Conservation (phyloP, 768 basidiomycete species). For the Tubosaeta sp. region DNA sequence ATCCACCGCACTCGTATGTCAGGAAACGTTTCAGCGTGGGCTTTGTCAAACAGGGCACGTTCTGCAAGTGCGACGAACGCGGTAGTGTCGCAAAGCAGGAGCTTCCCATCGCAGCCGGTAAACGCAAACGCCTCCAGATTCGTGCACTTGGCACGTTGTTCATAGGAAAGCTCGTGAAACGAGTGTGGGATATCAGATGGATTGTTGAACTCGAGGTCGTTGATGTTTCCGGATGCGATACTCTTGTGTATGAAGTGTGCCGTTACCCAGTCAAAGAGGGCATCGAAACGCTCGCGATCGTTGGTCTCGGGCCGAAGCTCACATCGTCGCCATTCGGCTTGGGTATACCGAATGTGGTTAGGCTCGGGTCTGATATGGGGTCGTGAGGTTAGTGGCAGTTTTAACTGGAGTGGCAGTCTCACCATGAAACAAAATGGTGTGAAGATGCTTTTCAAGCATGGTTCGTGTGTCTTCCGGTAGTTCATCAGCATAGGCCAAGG, state of each 20-base stretch:
- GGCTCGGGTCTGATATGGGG: not conserved
- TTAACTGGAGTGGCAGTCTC: not conserved
- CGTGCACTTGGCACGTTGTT: too few species aligned
- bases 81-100: slow-evolving; percentile 9
- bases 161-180: too few species aligned
- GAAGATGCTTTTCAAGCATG: slow-evolving; percentile 16
- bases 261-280: slow-evolving; percentile 14
- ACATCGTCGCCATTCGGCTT: not conserved
- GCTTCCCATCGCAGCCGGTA: slow-evolving; percentile 7
- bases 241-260: not conserved
- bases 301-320: not conserved
- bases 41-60: slow-evolving; percentile 18
- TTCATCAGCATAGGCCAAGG: slow-evolving; percentile 14
- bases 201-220: too few species aligned
- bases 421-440: slow-evolving; percentile 17
- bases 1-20: slow-evolving; percentile 16
- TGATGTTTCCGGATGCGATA: too few species aligned
- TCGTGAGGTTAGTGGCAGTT: not conserved
- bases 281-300: slow-evolving; percentile 8
- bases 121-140: not conserved
- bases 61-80: slow-evolving; percentile 7
- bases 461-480: not conserved
- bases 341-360: not conserved
- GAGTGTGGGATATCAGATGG: too few species aligned
- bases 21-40: slow-evolving; percentile 6